Percentiles rank a stretch among this genome's conserved stretches.
phyloP scores from a whole-genome alignment of 495 filamentous ascomycete genomes.

The Trichoderma orchidacearum region DNA sequence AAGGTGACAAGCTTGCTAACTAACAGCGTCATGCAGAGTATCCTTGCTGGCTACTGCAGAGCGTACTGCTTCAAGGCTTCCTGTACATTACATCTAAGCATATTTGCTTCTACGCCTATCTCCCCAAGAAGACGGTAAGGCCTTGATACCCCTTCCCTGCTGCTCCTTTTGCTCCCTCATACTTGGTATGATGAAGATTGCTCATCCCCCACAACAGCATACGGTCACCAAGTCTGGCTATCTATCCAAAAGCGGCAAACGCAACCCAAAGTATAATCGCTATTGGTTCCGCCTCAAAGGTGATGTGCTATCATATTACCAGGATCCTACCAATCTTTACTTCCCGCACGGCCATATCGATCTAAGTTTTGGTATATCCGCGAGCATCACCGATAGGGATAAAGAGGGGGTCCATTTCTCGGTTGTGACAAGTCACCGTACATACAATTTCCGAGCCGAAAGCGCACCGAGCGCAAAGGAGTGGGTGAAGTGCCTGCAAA shows the following conservation, averaged over 20 bases:
- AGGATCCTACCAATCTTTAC: slow-evolving; percentile 71
- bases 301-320: slow-evolving; percentile 89
- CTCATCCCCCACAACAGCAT: slow-evolving; percentile 31
- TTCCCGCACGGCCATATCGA: slow-evolving; percentile 90
- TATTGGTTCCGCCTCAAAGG: slow-evolving; percentile 97
- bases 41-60: slow-evolving; percentile 87
- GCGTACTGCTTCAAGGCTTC: slow-evolving; percentile 83
- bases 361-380: slow-evolving; percentile 81
- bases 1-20: slow-evolving; percentile 5
- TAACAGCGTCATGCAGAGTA: slow-evolving; percentile 47
- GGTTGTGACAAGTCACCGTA: slow-evolving; percentile 69
- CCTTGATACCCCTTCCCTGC: neutral
- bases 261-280: slow-evolving; percentile 78
- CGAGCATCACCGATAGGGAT: slow-evolving; percentile 56
- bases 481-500: slow-evolving; percentile 90
- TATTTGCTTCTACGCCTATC: slow-evolving; percentile 93
- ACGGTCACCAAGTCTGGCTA: slow-evolving; percentile 77
- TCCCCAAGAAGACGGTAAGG: slow-evolving; percentile 66
- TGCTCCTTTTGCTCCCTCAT: too few relatives aligned
- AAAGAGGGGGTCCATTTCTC: slow-evolving; percentile 66
- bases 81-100: slow-evolving; percentile 93
- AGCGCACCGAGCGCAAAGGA: slow-evolving; percentile 82
- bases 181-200: neutral
- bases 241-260: slow-evolving; percentile 75
- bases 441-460: slow-evolving; percentile 82